These are phyloP conservation scores for Neocatenulostroma microsporum DNA, from an alignment of 2,329 filamentous ascomycete species.

Conservation along the genomic window DNA sequence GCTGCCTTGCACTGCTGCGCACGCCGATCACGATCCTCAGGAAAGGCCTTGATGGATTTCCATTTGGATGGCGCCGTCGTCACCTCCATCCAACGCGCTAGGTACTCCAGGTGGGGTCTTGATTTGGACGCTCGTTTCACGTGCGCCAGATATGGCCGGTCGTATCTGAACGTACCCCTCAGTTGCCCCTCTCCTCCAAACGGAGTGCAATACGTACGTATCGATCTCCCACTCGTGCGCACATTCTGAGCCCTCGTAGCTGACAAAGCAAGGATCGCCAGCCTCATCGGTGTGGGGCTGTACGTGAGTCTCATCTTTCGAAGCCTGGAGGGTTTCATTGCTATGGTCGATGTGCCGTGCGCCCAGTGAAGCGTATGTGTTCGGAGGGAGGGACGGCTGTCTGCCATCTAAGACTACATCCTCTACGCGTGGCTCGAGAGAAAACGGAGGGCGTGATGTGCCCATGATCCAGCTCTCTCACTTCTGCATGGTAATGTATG, in stretches of 20 bases:
- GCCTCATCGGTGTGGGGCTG: slow-evolving; percentile 20
- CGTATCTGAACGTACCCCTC: slow-evolving; percentile 5
- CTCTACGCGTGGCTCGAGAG: too few species aligned
- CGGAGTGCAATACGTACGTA: slow-evolving; percentile 3
- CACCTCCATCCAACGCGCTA: slow-evolving; percentile 22
- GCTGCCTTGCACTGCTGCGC: slow-evolving; percentile 10
- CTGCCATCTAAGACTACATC: too few species aligned
- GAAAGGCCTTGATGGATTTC: slow-evolving; percentile 13
- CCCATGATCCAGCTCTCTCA: too few species aligned
- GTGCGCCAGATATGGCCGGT: slow-evolving; percentile 16
- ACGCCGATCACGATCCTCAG: slow-evolving; percentile 7
- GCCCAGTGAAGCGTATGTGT: too few species aligned
- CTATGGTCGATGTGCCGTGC: too few species aligned
- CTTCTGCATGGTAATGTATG: too few species aligned
- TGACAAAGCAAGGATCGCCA: slow-evolving; percentile 18
- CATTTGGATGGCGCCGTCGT: slow-evolving; percentile 19
- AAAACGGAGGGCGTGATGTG: too few species aligned
- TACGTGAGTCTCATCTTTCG: slow-evolving; percentile 9
- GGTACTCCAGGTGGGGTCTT: slow-evolving; percentile 16
- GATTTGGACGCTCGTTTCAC: slow-evolving; percentile 13
- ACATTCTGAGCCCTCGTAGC: slow-evolving; percentile 13
- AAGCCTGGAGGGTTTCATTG: slow-evolving; percentile 4
- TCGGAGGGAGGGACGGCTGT: too few species aligned
- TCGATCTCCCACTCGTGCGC: slow-evolving; percentile 12
- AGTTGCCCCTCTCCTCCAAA: background rate